Base-by-base conservation (phyloP, 2,329 filamentous ascomycete genomes). In the Nannizziopsis arthrosporioides region DNA sequence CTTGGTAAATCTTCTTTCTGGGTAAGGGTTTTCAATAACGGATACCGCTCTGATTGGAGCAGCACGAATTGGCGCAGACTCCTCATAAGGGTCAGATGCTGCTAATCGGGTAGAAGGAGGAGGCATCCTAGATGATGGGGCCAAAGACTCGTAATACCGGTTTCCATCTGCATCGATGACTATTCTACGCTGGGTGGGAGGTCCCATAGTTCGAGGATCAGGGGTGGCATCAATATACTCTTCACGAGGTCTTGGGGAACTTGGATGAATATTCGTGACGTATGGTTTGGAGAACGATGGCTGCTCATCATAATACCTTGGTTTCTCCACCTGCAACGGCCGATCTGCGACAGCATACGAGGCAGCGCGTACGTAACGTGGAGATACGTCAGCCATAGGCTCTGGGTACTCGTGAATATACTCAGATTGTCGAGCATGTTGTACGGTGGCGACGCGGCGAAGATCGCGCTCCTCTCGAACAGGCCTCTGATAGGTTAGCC, bases 151-250 rank as follows among this genome's bases (percentile, higher is more conserved):
- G 52, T 78, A 77, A 67, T 89, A 95, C 61, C 86, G 80, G 61
- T 85, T 85, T 36, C 88, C 88, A 64, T 81, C 85, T 53, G 85
- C 80, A 65, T 95, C 89, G 47, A 93, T 73, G 31, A 94, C 74
- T 53, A 94, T 82, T 52, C 82, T 79, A 48, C 81, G 71, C 40
- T 76, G 69, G 14, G 76, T 73, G 5, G 76, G 72, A 17, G 76
- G 73, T 8, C 71, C 71, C 68, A 76, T 72, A 46, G 63, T 57
- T 35, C 69, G 71, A 37, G 63, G 61, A 31, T 71, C 68, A 2
- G 46, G 40, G 34, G 63, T 64, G 5, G 48, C 22, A 44, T 68
- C 66, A 37, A 65, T 63, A 51, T 69, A 71, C n/a, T 63, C 52
- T 42, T 68, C 66, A 15, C 62, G 65, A 48, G 66, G 64, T 15